Evolutionary conservation across 2,329 filamentous ascomycete genomes (phyloP), one percentile per base, ranked within the genome.

Genomic region (Talaromyces verruculosus): DNA sequence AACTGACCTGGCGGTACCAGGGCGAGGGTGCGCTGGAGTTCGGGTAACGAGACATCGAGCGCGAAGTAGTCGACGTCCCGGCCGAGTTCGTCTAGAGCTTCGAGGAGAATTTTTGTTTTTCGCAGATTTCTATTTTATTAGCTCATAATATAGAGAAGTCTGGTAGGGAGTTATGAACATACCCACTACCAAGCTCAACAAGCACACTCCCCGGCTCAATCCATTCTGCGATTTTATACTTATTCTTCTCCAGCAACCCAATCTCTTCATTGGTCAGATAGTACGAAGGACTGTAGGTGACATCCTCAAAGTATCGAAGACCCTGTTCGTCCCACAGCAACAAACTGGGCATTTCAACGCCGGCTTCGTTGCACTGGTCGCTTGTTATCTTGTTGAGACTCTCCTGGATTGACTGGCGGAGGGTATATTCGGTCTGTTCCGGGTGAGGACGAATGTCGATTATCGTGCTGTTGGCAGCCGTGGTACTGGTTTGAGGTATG

Each of bases 11-110:
- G 77, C 0, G 91, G 90, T 1, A 95, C 28, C n/a, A 47, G 41
- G 7, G 59, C 19, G n/a, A 97, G 84, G 0, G 93, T 96, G 55
- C 93, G 87, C 72, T 91, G 82, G 45, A 97, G 84, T 77, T 97
- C 93, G 57, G 85, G 81, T 67, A 87, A 81, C 33, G 90, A 93
- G 61, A 97, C 81, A 74, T 97, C 93, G 66, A 97, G 84, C 22
- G 93, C 93, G 74, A 91, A 96, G 78, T 97, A 97, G 70, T 93
- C 88, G 68, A 96, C 85, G 6, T 84, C 75, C 76, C 93, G 96
- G 64, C 81, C 83, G n/a, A 86, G 83, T 43, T 84, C 82, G 68
- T 96, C 92, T 64, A 96, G 85, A 1, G 92, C 91, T 71, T 91
- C 85, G 39, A 97, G 83, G 5, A 97, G 83, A 67, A 96, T 87